A percentile compares a stretch with the other conserved stretches of the same genome.
Conservation (phyloP, 257 asterid species). For the Penstemon davidsonii region DNA sequence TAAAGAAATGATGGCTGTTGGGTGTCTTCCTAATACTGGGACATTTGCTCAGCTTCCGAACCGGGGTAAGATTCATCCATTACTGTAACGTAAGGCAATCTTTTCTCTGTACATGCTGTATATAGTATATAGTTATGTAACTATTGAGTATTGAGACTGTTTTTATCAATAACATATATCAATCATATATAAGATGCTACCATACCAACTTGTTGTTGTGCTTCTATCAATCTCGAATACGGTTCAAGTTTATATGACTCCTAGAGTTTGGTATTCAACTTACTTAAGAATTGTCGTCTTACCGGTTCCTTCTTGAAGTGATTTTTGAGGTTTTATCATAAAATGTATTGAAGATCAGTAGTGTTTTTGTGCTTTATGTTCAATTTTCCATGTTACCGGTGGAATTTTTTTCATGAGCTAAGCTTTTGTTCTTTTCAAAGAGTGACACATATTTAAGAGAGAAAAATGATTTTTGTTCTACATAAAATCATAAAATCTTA, state of each 20-base stretch:
- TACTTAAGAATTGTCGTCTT: neutral
- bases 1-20: conserved; percentile 87
- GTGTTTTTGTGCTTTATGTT: neutral
- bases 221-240: neutral
- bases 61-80: conserved; percentile 2
- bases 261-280: neutral
- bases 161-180: neutral
- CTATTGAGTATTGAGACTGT: neutral
- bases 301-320: neutral
- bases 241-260: neutral
- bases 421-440: too few relatives aligned
- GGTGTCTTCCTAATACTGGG: conserved; percentile 75
- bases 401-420: too few relatives aligned
- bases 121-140: neutral
- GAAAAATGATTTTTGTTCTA: too few relatives aligned
- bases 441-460: too few relatives aligned
- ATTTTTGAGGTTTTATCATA: too few relatives aligned
- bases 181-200: neutral
- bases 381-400: too few relatives aligned
- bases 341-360: neutral
- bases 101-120: conserved; percentile 10
- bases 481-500: too few relatives aligned
- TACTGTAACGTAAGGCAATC: conserved; percentile 7
- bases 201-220: neutral
- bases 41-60: conserved; percentile 96